Conservation (phyloP, 495 filamentous ascomycete genomes). For the Aspergillus heteromorphus region DNA sequence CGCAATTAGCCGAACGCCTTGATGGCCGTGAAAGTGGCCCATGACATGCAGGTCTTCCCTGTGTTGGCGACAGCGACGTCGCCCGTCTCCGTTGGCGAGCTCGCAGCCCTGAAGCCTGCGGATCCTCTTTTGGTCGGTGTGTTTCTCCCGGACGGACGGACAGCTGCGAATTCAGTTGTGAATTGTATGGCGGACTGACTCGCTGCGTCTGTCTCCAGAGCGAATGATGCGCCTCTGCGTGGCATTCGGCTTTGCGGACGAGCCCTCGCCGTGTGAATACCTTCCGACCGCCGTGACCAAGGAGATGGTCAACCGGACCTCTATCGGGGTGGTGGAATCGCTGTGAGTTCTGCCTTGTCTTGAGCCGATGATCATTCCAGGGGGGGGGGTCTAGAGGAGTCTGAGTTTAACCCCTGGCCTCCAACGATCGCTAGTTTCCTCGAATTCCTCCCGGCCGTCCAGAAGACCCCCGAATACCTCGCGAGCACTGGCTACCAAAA, state of each 20-base stretch:
- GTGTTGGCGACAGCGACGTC: neutral
- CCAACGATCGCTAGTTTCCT: constrained; percentile 9
- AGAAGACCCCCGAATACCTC: constrained; percentile 21
- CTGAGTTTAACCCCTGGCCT: no score
- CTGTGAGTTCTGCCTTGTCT: constrained; percentile 13
- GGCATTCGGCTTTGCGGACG: constrained; percentile 12
- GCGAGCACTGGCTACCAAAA: constrained; percentile 14
- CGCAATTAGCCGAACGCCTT: constrained; percentile 12
- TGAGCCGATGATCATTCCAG: no score
- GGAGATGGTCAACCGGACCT: constrained; percentile 12
- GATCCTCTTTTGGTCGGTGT: constrained; percentile 12
- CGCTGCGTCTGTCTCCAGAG: no score
- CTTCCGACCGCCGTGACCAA: constrained; percentile 8
- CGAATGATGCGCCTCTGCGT: constrained; percentile 18
- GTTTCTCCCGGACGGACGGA: neutral
- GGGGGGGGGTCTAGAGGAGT: neutral
- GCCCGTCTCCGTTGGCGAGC: constrained; percentile 1
- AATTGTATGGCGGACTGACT: no score
- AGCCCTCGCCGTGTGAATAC: constrained; percentile 10
- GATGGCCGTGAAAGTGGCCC: constrained; percentile 20
- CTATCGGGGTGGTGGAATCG: constrained; percentile 12
- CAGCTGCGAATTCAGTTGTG: no score
- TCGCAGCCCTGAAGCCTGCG: constrained; percentile 9
- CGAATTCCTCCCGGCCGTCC: constrained; percentile 12
- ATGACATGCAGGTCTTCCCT: constrained; percentile 15